Evolutionary conservation across 106 monocot species (phyloP), one percentile per base, ranked within the genome.

Genomic region (Acorus gramineus): DNA sequence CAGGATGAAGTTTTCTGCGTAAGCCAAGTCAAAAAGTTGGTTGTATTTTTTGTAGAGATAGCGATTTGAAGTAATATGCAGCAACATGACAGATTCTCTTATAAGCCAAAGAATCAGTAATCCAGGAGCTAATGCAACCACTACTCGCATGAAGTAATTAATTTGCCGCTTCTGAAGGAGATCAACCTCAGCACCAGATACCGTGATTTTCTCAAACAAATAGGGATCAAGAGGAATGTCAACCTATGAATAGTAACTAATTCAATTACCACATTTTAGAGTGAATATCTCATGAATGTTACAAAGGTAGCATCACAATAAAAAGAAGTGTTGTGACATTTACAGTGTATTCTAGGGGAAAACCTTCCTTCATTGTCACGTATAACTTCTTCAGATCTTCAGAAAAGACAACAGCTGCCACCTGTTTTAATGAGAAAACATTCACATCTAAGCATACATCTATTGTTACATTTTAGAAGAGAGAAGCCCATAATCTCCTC

Each of bases 341-440:
- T 81, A 90, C 91, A 77, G 84, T 53, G 72, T 84, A 92, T 66
- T 92, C 91, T 71, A 86, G 67, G 14, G 91, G 91, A 52, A 92
- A 86, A 6, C 91, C 91, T 81, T 92, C 86, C 75, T 92, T 86
- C 91, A 92, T 92, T 48, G 91, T 92, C 7, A 86, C 81, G 70
- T 84, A 92, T 66, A 92, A 56, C 79, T 69, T 92, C 72, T 92
- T 92, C 57, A 92, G 70, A 56, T 92, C 86, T 67, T 92, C 91
- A 50, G 86, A 63, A 62, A 92, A 92, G 3, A 92, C 84, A 64
- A 86, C 81, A 64, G 86, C 86, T 50, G 84, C 81, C 70, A 92
- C 91, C 90, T 90, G 63, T 63, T 72, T 55, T 48, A 48, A 56
- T 2, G 28, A 55, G 44, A 67, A 61, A 48, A 49, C 43, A n/a